Evolutionary conservation across 2,329 filamentous ascomycete genomes (phyloP).

Genomic region (Ophiosphaerella herpotricha): DNA sequence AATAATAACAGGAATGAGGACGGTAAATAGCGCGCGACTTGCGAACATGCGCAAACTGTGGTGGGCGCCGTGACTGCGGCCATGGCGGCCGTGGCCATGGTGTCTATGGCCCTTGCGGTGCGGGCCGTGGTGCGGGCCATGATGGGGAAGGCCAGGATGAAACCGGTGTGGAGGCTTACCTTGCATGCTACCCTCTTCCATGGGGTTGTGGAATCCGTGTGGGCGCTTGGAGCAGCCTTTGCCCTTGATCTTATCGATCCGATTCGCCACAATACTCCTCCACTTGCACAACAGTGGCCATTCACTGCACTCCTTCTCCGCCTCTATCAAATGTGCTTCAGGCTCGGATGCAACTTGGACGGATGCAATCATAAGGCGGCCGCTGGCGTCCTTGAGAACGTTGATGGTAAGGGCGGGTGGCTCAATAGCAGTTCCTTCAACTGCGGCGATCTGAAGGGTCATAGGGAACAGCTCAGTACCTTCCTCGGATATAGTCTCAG

Average conservation of each 20-base stretch:
- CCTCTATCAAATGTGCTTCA: slow-evolving; percentile 21
- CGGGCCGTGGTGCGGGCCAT: slow-evolving; percentile 26
- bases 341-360: slow-evolving; percentile 32
- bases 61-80: slow-evolving; percentile 26
- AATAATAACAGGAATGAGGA: slow-evolving; percentile 70
- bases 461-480: slow-evolving; percentile 47
- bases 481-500: slow-evolving; percentile 42
- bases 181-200: slow-evolving; percentile 31
- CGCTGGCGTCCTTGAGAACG: slow-evolving; percentile 43
- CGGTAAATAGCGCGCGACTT: slow-evolving; percentile 62
- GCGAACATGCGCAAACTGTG: slow-evolving; percentile 37
- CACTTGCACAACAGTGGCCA: slow-evolving; percentile 50
- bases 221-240: slow-evolving; percentile 43
- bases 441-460: slow-evolving; percentile 40
- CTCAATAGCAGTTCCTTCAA: slow-evolving; percentile 38
- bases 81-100: slow-evolving; percentile 20
- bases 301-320: slow-evolving; percentile 41
- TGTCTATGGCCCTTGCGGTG: slow-evolving; percentile 27
- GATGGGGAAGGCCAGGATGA: slow-evolving; percentile 31
- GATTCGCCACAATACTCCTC: slow-evolving; percentile 44
- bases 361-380: slow-evolving; percentile 45
- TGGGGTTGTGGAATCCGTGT: slow-evolving; percentile 31
- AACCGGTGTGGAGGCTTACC: slow-evolving; percentile 44
- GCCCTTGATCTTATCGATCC: slow-evolving; percentile 42
- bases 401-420: slow-evolving; percentile 44